Evolutionary conservation across 345 rosid species (phyloP).

Genomic region (Linum trigynum): DNA sequence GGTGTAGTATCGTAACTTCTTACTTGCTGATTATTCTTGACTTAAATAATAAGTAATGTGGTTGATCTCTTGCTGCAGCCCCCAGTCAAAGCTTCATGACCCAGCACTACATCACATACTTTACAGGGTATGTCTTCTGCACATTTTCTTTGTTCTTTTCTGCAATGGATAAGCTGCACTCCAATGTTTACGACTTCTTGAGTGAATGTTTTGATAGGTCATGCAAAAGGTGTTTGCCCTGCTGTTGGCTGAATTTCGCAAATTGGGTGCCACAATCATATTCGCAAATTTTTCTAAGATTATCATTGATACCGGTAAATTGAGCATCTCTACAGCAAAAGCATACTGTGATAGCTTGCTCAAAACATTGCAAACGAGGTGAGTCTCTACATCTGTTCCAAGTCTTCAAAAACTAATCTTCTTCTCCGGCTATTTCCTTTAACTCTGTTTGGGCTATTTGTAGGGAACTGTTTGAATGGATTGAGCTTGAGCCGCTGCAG

Average conservation of each 20-base stretch:
- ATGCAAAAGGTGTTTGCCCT: conserved; percentile 97
- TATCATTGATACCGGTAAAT: conserved; percentile 75
- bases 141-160: background rate
- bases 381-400: conserved; percentile 14
- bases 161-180: background rate
- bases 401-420: conserved; percentile 3
- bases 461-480: conserved; percentile 85
- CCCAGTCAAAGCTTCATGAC: conserved; percentile 90
- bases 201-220: conserved; percentile 35
- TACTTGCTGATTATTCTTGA: conserved; percentile 11
- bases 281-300: conserved; percentile 87
- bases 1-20: conserved; percentile 30
- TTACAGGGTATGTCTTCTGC: conserved; percentile 52
- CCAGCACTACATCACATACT: conserved; percentile 88
- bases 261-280: conserved; percentile 82
- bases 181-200: conserved; percentile 5
- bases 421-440: conserved; percentile 10
- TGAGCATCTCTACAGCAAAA: conserved; percentile 60
- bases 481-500: conserved; percentile 69
- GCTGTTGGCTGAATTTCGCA: conserved; percentile 83
- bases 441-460: conserved; percentile 17
- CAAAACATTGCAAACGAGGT: conserved; percentile 68
- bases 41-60: conserved; percentile 15
- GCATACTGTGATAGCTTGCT: conserved; percentile 85
- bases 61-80: conserved; percentile 40